Base-by-base conservation (phyloP, 208 protist species). In the Phytomonas serpens region DNA sequence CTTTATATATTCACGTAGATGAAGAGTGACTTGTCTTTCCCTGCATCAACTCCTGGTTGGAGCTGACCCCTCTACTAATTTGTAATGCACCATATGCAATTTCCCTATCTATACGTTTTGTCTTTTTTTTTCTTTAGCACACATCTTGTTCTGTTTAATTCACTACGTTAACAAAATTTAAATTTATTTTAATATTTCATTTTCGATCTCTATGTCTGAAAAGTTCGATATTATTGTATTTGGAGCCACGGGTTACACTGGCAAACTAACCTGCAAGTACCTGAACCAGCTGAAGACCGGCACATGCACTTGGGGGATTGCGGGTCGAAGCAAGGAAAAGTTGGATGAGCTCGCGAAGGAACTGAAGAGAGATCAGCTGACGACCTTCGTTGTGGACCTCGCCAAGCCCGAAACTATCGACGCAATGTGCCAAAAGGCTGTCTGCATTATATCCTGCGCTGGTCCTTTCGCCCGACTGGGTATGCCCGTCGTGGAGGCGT, bases 231-330 rank as follows among this genome's bases (percentile, higher is more conserved):
- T 96, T 68, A 69, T 95, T 29, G 84, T 97, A 1, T 68, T 93
- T 27, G 93, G 93, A 0, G 91, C 90, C 33, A 96, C 89, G 23
- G 93, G 93, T 37, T 97, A 94, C 75, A 94, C 91, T 0, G 93
- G 93, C 11, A 67, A 75, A 14, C 68, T 96, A 32, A 83, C 90
- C 9, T 87, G 85, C 67, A 69, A 82, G 69, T 93, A 94, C 74
- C 77, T 97, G 38, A 67, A 76, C 36, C 75, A 78, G 32, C 71
- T 79, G 33, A 63, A 36, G 31, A 65, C 31, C 34, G 68, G 36
- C 37, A 57, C 47, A 27, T 57, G 47, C 7, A 57, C 16, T 57
- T 97, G 88, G 85, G 89, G 76, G 61, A 92, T 97, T 62, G 90
- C 87, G 33, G 93, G 90, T 23, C 84, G 93, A 57, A 92, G 74